phyloP scores from a whole-genome alignment of 371 early-diverging fungal species.

The Amoeboaphelidium protococcarum region DNA sequence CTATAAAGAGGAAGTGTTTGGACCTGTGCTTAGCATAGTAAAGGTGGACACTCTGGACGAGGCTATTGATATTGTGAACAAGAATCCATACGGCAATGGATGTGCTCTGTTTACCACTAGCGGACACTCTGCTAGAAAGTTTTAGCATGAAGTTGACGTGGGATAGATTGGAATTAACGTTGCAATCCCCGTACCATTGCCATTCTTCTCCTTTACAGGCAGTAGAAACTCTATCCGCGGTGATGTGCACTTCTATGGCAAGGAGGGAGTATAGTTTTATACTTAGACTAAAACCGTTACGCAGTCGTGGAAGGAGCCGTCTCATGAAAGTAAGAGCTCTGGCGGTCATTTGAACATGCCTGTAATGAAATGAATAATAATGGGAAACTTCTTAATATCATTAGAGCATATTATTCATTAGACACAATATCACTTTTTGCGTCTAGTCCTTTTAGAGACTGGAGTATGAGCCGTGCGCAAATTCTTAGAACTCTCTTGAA shows the following conservation, averaged over 20 bases:
- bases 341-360: constrained; percentile 50
- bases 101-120: constrained; percentile 82
- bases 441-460: too few relatives aligned
- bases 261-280: constrained; percentile 37
- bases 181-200: constrained; percentile 89
- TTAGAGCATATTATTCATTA: too few relatives aligned
- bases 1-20: constrained; percentile 90
- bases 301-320: constrained; percentile 69
- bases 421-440: too few relatives aligned
- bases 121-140: constrained; percentile 66
- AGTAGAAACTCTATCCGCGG: constrained; percentile 72
- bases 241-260: constrained; percentile 83
- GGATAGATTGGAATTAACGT: constrained; percentile 76
- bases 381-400: too few relatives aligned
- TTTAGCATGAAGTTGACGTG: constrained; percentile 63
- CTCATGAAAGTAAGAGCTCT: constrained; percentile 30
- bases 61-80: constrained; percentile 68
- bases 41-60: constrained; percentile 65
- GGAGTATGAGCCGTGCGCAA: too few relatives aligned
- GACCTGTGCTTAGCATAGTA: constrained; percentile 66
- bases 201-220: constrained; percentile 89
- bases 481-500: too few relatives aligned
- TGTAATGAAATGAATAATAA: constrained; percentile 19
- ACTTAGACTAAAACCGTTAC: constrained; percentile 85
- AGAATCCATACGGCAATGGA: constrained; percentile 78